Conservation (phyloP, 176 grass and related monocot species). For the Zoysia japonica region DNA sequence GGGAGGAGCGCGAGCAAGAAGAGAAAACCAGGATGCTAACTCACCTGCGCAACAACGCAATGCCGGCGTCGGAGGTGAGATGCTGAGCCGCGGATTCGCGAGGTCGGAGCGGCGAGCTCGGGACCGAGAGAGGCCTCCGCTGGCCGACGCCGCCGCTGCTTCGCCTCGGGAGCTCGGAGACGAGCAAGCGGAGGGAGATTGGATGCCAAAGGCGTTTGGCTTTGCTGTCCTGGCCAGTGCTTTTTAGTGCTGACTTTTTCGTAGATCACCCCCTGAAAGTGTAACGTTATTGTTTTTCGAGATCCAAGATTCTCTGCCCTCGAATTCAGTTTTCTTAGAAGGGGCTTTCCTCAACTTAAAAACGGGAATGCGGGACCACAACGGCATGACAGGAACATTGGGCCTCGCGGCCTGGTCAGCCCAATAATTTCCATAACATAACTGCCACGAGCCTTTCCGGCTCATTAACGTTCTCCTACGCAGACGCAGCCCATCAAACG, state of each 20-base stretch:
- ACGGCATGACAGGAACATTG: no score
- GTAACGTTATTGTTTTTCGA: neutral
- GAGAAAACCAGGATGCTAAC: neutral
- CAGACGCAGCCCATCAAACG: no score
- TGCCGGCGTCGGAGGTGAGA: neutral
- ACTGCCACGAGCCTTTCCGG: no score
- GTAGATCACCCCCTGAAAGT: neutral
- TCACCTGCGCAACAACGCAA: slow-evolving; percentile 14
- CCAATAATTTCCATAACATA: no score
- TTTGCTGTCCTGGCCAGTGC: neutral
- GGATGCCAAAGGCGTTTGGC: neutral
- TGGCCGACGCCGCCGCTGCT: neutral
- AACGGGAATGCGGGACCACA: no score
- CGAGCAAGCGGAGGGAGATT: neutral
- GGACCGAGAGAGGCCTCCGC: neutral
- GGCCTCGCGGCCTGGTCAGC: no score
- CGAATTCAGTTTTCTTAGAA: neutral
- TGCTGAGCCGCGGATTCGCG: neutral
- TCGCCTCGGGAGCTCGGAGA: slow-evolving; percentile 5
- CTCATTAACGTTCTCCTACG: no score
- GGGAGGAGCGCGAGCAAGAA: neutral
- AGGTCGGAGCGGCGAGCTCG: neutral
- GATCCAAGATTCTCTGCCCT: no score
- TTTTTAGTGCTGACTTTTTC: neutral
- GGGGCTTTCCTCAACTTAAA: neutral